A percentile compares a stretch with the other conserved stretches of the same genome.
Conservation (phyloP, 169 alveolate species). For the Plasmodium knowlesi region DNA sequence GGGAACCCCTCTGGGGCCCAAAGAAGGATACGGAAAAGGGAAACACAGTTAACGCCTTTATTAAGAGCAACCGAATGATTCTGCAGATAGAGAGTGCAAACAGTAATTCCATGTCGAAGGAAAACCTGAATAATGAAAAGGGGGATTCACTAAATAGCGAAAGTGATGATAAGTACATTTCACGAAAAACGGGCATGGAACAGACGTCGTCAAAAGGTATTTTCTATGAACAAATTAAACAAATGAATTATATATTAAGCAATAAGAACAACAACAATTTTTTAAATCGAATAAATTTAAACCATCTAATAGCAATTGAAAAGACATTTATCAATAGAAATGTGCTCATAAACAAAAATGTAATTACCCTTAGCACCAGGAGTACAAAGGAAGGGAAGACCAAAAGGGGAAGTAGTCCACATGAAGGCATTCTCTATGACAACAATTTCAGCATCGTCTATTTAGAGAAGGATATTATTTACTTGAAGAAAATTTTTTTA, state of each 20-base stretch:
- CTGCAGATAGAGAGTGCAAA: not conserved
- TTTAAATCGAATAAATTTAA: slow-evolving; percentile 16
- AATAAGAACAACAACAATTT: slow-evolving; percentile 34
- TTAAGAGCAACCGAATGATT: not conserved
- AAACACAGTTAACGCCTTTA: not conserved
- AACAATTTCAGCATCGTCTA: slow-evolving; percentile 51
- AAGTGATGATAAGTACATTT: not conserved
- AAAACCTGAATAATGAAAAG: not conserved
- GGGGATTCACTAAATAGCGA: not conserved
- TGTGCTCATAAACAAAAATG: slow-evolving; percentile 39
- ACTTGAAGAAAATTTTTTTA: slow-evolving; percentile 38
- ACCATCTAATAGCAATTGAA: slow-evolving; percentile 39
- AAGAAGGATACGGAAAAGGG: not conserved
- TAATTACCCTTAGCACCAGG: slow-evolving; percentile 12
- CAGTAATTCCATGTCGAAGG: not conserved
- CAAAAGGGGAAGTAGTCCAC: not conserved
- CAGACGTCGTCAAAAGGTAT: not conserved
- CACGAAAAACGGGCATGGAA: not conserved
- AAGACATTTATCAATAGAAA: slow-evolving; percentile 41
- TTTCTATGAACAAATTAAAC: slow-evolving; percentile 32
- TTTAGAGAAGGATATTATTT: slow-evolving; percentile 55
- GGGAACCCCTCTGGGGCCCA: not conserved
- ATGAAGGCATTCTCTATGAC: slow-evolving; percentile 36
- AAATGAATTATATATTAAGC: slow-evolving; percentile 21
- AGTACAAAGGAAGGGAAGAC: not conserved